Base-by-base conservation (phyloP, 78 protist genomes). In the Dictyostelium intermedium region DNA sequence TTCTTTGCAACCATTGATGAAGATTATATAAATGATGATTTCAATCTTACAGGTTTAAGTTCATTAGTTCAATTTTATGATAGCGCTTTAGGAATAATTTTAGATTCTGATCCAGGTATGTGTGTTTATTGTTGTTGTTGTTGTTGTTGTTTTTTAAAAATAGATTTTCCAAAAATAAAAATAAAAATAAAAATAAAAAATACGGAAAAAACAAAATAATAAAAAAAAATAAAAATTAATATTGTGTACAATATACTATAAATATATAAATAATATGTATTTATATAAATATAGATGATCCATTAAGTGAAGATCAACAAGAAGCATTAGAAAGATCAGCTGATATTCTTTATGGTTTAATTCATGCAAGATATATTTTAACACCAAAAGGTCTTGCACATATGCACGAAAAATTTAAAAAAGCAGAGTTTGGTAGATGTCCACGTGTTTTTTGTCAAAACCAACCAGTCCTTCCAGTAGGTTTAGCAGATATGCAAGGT, bases 341-440 rank as follows among this genome's bases (percentile, higher is more conserved):
- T 5, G 98, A 97, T 82, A 77, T 93, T 82, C 97, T 98, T 18
- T 99, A 98, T 85, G 99, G 99, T 10, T 92, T 98, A 53, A 98
- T 98, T n/a, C 99, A 98, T 79, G 99, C 99, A 25, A 86, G 99
- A 20, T 99, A 93, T 83, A 98, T 98, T 47, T 32, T 97, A 35
- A 98, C 99, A 11, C 61, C 82, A 41, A 91, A 97, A 7, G 99
- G 99, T n/a, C 66, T 98, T 43, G 69, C 61, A 14, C 97, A 82
- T 18, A 99, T 99, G 99, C 72, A 92, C 37, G 99, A 96, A 37
- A 98, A 99, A 85, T 99, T 93, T 92, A 92, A 94, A 43, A 72
- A 92, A 13, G 97, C 61, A 18, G 97, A 91, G 27, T 99, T 99
- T 92, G 99, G 99, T 14, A 74, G 97, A 27, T 99, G 99, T 92